These are phyloP conservation scores for Pavlovales sp. DNA, from an alignment of 208 protist species.

Conservation along the genomic window DNA sequence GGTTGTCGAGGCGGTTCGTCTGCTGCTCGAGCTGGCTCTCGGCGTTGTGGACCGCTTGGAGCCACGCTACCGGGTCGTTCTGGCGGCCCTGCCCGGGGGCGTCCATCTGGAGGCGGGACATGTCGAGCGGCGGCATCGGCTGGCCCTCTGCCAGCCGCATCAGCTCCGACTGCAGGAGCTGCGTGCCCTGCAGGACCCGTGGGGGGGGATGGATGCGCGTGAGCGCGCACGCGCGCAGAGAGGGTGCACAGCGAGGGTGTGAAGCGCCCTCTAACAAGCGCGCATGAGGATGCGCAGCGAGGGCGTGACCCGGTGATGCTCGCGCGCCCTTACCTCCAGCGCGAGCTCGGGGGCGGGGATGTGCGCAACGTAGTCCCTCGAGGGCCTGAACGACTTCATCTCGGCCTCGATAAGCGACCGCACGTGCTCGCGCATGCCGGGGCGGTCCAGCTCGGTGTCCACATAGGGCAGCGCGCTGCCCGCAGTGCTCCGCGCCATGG, in stretches of 20 bases:
- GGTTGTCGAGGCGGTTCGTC: neutral
- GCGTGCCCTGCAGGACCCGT: neutral
- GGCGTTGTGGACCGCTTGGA: neutral
- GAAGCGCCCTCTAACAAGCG: neutral
- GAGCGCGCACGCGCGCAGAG: neutral
- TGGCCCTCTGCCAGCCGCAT: neutral
- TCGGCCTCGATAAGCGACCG: neutral
- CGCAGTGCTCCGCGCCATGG: too few species aligned
- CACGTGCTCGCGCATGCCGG: neutral
- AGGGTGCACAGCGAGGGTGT: neutral
- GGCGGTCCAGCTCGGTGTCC: neutral
- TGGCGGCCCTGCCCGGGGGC: neutral
- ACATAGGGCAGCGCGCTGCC: slow-evolving; percentile 15
- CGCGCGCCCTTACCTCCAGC: neutral
- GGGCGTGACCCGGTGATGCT: too few species aligned
- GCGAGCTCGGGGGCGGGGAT: neutral
- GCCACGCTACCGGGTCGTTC: slow-evolving; percentile 1
- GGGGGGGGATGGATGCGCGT: neutral
- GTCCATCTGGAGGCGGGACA: neutral
- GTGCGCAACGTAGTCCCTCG: neutral
- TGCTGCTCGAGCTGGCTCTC: slow-evolving; percentile 25
- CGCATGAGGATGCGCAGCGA: too few species aligned
- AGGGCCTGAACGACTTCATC: neutral
- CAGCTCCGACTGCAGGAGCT: neutral
- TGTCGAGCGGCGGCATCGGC: slow-evolving; percentile 13